Evolutionary conservation across 768 basidiomycete genomes (phyloP), one percentile per base, ranked within the genome.

Genomic region (Phanerodontia chrysosporium): DNA sequence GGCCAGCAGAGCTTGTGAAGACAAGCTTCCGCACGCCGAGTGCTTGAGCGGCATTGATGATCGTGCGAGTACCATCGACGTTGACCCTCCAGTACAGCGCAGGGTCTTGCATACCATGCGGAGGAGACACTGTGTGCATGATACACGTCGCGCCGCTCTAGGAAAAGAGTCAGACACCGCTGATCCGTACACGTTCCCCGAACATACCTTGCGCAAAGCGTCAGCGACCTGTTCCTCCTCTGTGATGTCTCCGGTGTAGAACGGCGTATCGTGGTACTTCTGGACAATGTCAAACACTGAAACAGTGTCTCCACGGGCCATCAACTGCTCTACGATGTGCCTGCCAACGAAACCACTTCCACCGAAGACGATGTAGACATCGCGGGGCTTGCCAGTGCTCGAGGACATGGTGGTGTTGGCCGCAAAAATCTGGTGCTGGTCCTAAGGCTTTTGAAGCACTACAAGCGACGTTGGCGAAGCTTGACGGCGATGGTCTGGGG

Each of bases 211-310:
- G 68, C 77, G 77, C 58, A 98, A 73, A 7, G 92, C 93, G 56
- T 82, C 76, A 1, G 82, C 76, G 22, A 98, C 81, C 63, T 87
- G 81, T 1, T 80, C 82, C 60, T 90, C 78, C 69, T 89, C 86
- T 58, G 87, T 89, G 63, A 98, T 89, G 74, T 98, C 92, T 22
- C 88, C 95, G 46, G 91, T 82, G 75, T 88, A 93, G 74, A 97
- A 98, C 0, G 88, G 83, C 27, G 89, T 85, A 69, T 92, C 90
- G 65, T 90, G 83, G 70, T 96, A 87, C 57, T 92, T 82, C 73
- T 97, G 94, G 1, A 95, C 93, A 60, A 97, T 83, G 76, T 98
- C 96, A 69, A 98, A 90, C 3, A 90, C 88, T 0, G 89, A 83
- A 18, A 98, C 92, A 36, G 81, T 74, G 75, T 92, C 90, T 5